phyloP scores from a whole-genome alignment of 768 basidiomycete species.

The Trametes punicea region DNA sequence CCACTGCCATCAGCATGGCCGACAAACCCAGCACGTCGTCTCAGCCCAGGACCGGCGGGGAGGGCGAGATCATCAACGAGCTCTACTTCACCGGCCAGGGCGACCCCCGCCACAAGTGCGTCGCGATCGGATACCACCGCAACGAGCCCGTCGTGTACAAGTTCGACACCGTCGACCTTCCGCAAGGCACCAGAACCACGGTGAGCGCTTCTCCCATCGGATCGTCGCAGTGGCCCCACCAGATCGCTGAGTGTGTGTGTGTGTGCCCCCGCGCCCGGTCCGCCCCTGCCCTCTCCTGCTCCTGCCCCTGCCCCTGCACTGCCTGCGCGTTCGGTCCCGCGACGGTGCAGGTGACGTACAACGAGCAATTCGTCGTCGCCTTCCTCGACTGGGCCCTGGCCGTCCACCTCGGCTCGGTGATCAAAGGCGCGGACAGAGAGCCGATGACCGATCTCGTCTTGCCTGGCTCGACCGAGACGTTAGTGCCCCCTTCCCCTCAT shows the following conservation, averaged over 20 bases:
- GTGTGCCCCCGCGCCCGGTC: conserved; percentile 6
- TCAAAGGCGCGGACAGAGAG: conserved; percentile 49
- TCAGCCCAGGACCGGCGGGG: background rate
- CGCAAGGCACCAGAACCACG: conserved; percentile 44
- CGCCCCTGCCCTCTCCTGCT: conserved; percentile 13
- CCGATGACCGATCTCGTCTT: conserved; percentile 64
- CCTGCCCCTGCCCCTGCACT: conserved; percentile 21
- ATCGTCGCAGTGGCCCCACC: conserved; percentile 6
- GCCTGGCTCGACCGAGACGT: conserved; percentile 51
- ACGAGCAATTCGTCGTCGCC: conserved; percentile 47
- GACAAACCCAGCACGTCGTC: background rate
- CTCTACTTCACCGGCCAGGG: conserved; percentile 69
- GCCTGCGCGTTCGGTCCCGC: conserved; percentile 27
- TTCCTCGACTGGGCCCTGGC: conserved; percentile 45
- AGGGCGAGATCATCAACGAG: conserved; percentile 17
- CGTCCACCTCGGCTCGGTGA: conserved; percentile 40
- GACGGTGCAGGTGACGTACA: conserved; percentile 8
- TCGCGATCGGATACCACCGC: conserved; percentile 51
- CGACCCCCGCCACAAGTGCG: conserved; percentile 61
- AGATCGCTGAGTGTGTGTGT: conserved; percentile 10
- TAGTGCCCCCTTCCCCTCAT: conserved; percentile 16
- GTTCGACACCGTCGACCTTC: conserved; percentile 54
- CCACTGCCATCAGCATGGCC: background rate
- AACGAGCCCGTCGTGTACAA: conserved; percentile 47
- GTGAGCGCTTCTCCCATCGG: conserved; percentile 32